Conservation (phyloP, 2,329 filamentous ascomycete species). For the Arthrobotrys sphaeroides region DNA sequence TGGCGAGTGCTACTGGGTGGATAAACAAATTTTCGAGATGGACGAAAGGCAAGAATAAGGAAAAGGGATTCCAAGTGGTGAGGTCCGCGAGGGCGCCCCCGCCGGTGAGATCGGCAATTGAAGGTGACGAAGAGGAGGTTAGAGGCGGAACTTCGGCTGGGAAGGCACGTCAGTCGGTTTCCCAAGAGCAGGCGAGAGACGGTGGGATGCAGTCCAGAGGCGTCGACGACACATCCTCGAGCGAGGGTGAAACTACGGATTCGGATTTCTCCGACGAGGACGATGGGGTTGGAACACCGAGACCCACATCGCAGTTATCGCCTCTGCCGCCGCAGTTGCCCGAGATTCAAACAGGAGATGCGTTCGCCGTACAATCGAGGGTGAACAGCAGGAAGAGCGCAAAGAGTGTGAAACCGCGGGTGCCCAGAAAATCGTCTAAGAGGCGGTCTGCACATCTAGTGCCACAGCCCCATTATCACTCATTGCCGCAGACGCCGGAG, state of each 20-base stretch:
- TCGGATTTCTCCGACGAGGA: conserved; percentile 60
- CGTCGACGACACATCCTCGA: conserved; percentile 53
- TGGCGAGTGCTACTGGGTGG: conserved; percentile 90
- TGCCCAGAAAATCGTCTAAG: conserved; percentile 79
- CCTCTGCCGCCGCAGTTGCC: conserved; percentile 66
- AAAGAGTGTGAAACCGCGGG: conserved; percentile 64
- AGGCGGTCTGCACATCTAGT: conserved; percentile 64
- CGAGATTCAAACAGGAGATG: conserved; percentile 69
- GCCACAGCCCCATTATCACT: conserved; percentile 22
- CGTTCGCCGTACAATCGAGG: conserved; percentile 64
- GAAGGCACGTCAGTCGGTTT: conserved; percentile 64
- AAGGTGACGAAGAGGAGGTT: conserved; percentile 67
- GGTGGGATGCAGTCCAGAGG: conserved; percentile 19
- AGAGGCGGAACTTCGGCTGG: conserved; percentile 61
- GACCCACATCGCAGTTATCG: conserved; percentile 62
- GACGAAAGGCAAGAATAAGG: conserved; percentile 59
- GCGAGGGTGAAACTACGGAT: conserved; percentile 53
- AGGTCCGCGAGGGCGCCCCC: conserved; percentile 86
- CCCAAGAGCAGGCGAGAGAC: conserved; percentile 40
- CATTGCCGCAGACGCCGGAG: conserved; percentile 48
- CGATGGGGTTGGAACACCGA: conserved; percentile 61
- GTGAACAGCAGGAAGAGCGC: conserved; percentile 58
- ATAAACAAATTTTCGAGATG: conserved; percentile 70
- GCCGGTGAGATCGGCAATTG: conserved; percentile 74
- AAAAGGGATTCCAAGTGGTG: conserved; percentile 96